Base-by-base conservation (phyloP, 345 rosid genomes). In the Carallia pectinifolia region DNA sequence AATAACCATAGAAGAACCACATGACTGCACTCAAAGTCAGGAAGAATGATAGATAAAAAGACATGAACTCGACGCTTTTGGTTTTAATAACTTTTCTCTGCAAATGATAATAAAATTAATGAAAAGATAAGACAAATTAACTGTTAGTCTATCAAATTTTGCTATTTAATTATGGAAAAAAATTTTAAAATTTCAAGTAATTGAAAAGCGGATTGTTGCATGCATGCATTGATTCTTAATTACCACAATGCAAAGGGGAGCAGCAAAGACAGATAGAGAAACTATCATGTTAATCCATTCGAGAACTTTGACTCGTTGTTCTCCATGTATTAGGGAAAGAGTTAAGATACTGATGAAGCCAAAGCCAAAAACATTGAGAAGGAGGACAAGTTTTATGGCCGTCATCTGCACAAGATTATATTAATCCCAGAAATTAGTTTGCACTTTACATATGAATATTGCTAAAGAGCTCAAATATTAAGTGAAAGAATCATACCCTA, bases 1-100 rank as follows among this genome's bases (percentile, higher is more conserved):
- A 79, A 75, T 85, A 83, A 0, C 99, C 99, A 30, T 92, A 90
- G 75, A 86, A 82, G 85, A 96, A 90, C 99, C 99, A 96, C 83
- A 86, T 80, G 70, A 90, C 85, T 17, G 99, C 97, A 31, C 91
- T 84, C 31, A 92, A 44, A 1, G 99, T 90, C 59, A 96, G 93
- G 79, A 86, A 92, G 71, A 88, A 62, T 4, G 99, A 90, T 30
- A 96, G 78, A 30, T 78, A 58, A 10, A 90, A 84, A 3, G 96
- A 96, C 98, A 90, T 90, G 78, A 63, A 96, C 82, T 92, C 97
- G 7, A 81, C 97, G 53, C 97, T 92, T 72, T 78, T 92, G 6
- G 98, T 96, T 70, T 73, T 80, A 36, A 92, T 86, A 4, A 96
- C 96, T 82, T 90, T 90, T 66, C 90, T 85, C 99, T 96, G 90